Evolutionary conservation across 2,329 filamentous ascomycete genomes (phyloP), one percentile per base, ranked within the genome.

Genomic region (Knoxdaviesia capensis): DNA sequence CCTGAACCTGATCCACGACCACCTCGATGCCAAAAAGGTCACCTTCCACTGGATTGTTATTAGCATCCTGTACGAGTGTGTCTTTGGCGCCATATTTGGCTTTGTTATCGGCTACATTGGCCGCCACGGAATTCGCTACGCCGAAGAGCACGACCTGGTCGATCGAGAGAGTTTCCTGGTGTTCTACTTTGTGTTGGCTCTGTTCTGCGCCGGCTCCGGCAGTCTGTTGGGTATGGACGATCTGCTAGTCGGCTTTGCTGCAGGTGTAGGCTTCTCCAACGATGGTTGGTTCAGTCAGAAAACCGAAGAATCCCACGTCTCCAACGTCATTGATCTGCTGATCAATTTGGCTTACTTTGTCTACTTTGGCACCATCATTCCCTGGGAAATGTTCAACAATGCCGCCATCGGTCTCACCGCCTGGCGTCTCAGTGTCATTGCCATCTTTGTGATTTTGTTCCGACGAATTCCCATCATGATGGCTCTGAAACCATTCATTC

Each of bases 251-350:
- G 90, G 90, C 35, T 98, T 98, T 53, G 79, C 88, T 9, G 85
- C 83, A 43, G 90, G 90, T 44, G 90, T 98, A n/a, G 90, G 90
- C 43, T 98, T 98, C 65, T 94, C 87, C 51, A 98, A 98, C 58
- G 90, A 98, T 55, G 90, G 90, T 49, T 98, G 90, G 90, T 98
- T 98, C 53, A 82, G 83, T 10, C 83, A 94, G 54, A 94, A 94
- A 67, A 98, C 90, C 0, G 90, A 98, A 56, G 90, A 98, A 59
- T 88, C 90, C 0, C 90, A 96, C 57, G 90, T 98, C 7, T 96
- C 88, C 58, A 96, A 98, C 74, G 90, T 98, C 56, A 98, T 98
- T 54, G 90, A 98, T 66, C 61, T 98, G 57, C 66, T 98, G 46
- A 77, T 98, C 64, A 98, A 98, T 60, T 72, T 98, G 75, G 74